Percentiles rank a stretch among this genome's conserved stretches.
Evolutionary conservation across 2,329 filamentous ascomycete genomes (phyloP).

Genomic region (Claviceps humidiphila): DNA sequence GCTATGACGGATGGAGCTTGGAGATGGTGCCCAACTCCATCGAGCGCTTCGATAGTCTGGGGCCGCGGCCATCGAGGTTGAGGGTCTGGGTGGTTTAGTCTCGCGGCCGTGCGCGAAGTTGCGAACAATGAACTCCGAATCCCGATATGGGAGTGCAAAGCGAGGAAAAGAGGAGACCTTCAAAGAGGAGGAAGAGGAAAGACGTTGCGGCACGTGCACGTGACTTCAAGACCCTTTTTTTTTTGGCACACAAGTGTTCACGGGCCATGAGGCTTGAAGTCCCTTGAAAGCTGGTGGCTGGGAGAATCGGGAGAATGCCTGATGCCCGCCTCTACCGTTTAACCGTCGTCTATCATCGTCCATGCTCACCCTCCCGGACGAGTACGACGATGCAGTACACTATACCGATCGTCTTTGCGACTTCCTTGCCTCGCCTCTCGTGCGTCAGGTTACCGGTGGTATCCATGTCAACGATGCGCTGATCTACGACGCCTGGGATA

Average conservation of each 20-base stretch:
- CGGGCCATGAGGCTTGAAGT: no score
- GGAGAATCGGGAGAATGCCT: not conserved
- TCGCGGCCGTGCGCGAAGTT: not conserved
- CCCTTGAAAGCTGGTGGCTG: not conserved
- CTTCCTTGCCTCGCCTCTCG: slow-evolving; percentile 15
- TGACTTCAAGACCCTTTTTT: no score
- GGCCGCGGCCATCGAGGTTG: not conserved
- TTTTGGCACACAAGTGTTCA: no score
- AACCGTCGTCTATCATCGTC: not conserved
- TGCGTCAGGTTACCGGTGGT: slow-evolving; percentile 20
- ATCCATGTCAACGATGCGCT: slow-evolving; percentile 22
- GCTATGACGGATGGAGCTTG: not conserved
- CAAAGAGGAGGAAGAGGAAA: not conserved
- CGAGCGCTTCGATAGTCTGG: not conserved
- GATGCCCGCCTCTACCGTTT: not conserved
- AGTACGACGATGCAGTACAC: slow-evolving; percentile 7
- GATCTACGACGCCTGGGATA: slow-evolving; percentile 17
- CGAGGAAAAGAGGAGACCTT: not conserved
- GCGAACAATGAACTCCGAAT: no score
- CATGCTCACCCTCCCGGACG: slow-evolving; percentile 9
- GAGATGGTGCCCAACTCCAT: not conserved
- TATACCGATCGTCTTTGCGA: slow-evolving; percentile 13
- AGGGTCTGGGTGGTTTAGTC: not conserved
- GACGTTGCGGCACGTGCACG: no score
- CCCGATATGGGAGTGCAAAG: not conserved